These are phyloP conservation scores for Colletotrichum tamarilloi DNA, from an alignment of 2,329 filamentous ascomycete species.

Conservation along the genomic window DNA sequence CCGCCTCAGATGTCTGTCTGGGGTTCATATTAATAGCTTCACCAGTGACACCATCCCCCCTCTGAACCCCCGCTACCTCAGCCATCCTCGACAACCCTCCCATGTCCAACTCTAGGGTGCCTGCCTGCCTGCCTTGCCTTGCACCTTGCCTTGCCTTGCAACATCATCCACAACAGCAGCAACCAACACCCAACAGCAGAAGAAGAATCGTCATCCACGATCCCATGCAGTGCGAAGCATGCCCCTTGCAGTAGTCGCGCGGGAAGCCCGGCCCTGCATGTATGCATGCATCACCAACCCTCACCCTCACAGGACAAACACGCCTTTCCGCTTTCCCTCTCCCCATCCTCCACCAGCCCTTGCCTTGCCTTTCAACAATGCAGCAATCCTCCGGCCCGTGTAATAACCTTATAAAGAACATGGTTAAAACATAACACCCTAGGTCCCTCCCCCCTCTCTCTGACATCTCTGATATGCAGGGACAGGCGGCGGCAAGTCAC, in stretches of 20 bases:
- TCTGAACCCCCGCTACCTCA: not conserved
- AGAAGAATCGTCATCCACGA: not conserved
- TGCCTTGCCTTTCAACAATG: not conserved
- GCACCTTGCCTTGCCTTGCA: too few relatives aligned
- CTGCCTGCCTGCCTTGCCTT: not conserved
- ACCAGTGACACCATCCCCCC: not conserved
- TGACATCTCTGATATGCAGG: not conserved
- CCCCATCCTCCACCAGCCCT: not conserved
- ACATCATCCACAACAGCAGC: not conserved
- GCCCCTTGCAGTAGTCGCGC: conserved; percentile 11
- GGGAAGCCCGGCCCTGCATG: not conserved
- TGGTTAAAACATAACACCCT: not conserved
- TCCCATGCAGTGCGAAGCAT: not conserved
- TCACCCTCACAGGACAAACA: not conserved
- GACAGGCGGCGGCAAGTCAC: not conserved
- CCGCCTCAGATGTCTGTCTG: conserved; percentile 21
- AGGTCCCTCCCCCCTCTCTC: not conserved
- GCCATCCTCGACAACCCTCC: not conserved
- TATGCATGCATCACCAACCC: not conserved
- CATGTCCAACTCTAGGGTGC: not conserved
- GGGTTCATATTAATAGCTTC: conserved; percentile 20
- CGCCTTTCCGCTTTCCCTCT: not conserved
- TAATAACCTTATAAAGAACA: not conserved
- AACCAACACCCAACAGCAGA: not conserved
- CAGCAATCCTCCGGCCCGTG: conserved; percentile 5